Percentiles rank a stretch among this genome's conserved stretches.
Conservation (phyloP, 2,329 filamentous ascomycete species). For the Penicillium expansum region DNA sequence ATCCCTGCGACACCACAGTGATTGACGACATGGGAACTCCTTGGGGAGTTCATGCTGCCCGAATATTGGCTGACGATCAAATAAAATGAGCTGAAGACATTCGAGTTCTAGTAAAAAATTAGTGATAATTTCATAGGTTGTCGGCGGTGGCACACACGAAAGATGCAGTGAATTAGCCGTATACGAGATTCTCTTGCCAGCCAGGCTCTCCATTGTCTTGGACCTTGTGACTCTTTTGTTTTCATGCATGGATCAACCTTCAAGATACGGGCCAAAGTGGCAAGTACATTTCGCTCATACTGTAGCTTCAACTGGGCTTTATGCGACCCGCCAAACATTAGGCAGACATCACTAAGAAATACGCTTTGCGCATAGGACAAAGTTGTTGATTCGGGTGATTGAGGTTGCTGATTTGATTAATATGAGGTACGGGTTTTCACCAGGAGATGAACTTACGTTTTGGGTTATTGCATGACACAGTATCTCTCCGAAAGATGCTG, state of each 20-base stretch:
- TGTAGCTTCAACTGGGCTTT: constrained; percentile 1
- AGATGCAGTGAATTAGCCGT: constrained; percentile 1
- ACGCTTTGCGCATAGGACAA: constrained; percentile 1
- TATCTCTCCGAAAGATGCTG: not conserved
- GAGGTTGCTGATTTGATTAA: not conserved
- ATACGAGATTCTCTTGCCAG: constrained; percentile 4
- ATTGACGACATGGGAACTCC: not conserved
- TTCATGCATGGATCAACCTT: not conserved
- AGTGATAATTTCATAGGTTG: not conserved
- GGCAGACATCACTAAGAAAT: not conserved
- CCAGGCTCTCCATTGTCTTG: not conserved
- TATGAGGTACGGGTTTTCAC: not conserved
- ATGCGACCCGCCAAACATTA: not conserved
- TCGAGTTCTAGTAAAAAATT: not conserved
- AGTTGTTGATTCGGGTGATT: not conserved
- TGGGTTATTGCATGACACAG: not conserved
- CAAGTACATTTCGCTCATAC: constrained; percentile 1
- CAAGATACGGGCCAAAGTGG: not conserved
- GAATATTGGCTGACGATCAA: constrained; percentile 1
- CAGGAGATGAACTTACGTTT: not conserved
- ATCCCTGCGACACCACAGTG: not conserved
- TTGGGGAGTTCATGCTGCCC: not conserved
- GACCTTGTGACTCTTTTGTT: not conserved
- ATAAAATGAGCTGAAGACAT: constrained; percentile 1
- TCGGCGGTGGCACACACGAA: not conserved